Percentiles rank a stretch among this genome's conserved stretches.
Evolutionary conservation across 1,284 basidiomycete genomes (phyloP).

Genomic region (Ceratobasidium sp.): DNA sequence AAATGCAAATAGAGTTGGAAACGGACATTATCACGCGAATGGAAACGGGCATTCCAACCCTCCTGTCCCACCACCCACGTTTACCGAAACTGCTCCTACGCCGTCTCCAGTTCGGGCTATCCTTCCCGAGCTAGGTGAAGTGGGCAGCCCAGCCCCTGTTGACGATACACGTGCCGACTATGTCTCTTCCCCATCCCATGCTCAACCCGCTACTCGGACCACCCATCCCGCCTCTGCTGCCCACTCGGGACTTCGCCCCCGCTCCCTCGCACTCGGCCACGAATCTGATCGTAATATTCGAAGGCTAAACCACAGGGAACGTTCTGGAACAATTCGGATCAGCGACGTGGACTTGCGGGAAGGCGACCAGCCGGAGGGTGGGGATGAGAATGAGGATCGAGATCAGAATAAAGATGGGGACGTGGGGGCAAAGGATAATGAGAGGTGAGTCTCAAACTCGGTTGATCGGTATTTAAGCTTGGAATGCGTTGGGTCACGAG

Average conservation of each 20-base stretch:
- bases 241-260: constrained; percentile 3
- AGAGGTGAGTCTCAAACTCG: constrained; percentile 39
- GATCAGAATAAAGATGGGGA: constrained; percentile 1
- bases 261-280: constrained; percentile 27
- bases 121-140: constrained; percentile 2
- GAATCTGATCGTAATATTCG: constrained; percentile 24
- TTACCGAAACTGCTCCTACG: constrained; percentile 32
- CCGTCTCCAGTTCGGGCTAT: constrained; percentile 3
- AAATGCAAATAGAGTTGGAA: constrained; percentile 6
- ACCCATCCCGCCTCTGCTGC: background rate
- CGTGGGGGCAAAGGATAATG: constrained; percentile 11
- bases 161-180: constrained; percentile 4
- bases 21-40: constrained; percentile 3
- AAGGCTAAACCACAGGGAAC: background rate
- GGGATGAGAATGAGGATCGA: background rate
- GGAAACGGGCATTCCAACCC: background rate
- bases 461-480: constrained; percentile 27
- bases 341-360: background rate
- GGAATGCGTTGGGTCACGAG: constrained; percentile 21
- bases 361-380: background rate
- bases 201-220: background rate
- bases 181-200: background rate
- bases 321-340: constrained; percentile 1
- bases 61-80: background rate
- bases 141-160: constrained; percentile 6